Conservation (phyloP, 2,329 filamentous ascomycete genomes). For the Curvularia eragrostidis region DNA sequence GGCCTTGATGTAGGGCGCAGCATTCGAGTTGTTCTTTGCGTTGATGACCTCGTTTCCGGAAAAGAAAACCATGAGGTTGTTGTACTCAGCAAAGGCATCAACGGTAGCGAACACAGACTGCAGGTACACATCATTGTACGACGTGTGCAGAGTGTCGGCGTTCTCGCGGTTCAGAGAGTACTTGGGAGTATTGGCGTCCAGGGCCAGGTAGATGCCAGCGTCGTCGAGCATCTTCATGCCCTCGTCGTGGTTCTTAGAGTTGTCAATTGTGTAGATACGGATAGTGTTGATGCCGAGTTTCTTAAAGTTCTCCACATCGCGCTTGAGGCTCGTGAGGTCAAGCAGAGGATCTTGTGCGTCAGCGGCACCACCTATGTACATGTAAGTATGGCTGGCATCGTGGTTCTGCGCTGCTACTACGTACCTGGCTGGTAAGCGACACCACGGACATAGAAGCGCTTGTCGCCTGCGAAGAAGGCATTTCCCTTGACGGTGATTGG, state of each 20-base stretch:
- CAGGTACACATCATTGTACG: slow-evolving; percentile 88
- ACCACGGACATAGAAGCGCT: slow-evolving; percentile 67
- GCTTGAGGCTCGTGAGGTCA: slow-evolving; percentile 70
- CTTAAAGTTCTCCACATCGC: slow-evolving; percentile 82
- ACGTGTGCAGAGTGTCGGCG: slow-evolving; percentile 61
- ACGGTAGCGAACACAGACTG: slow-evolving; percentile 81
- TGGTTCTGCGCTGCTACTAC: slow-evolving; percentile 50
- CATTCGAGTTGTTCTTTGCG: slow-evolving; percentile 65
- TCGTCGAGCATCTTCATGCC: slow-evolving; percentile 84
- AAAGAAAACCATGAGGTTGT: slow-evolving; percentile 85
- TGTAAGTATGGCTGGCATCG: slow-evolving; percentile 15
- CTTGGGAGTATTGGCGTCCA: slow-evolving; percentile 86
- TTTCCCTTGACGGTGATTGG: slow-evolving; percentile 67
- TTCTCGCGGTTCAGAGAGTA: slow-evolving; percentile 84
- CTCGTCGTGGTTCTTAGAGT: slow-evolving; percentile 78
- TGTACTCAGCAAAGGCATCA: slow-evolving; percentile 80
- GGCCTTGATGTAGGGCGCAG: slow-evolving; percentile 75
- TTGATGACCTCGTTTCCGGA: slow-evolving; percentile 81
- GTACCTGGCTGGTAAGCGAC: slow-evolving; percentile 71
- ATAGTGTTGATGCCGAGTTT: slow-evolving; percentile 88
- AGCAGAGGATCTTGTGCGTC: slow-evolving; percentile 73
- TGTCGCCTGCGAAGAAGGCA: slow-evolving; percentile 67
- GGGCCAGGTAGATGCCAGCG: slow-evolving; percentile 88
- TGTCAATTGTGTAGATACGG: slow-evolving; percentile 92
- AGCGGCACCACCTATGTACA: slow-evolving; percentile 49